Percentiles rank a stretch among this genome's conserved stretches.
Conservation (phyloP, 768 basidiomycete genomes). For the Russula abietina region DNA sequence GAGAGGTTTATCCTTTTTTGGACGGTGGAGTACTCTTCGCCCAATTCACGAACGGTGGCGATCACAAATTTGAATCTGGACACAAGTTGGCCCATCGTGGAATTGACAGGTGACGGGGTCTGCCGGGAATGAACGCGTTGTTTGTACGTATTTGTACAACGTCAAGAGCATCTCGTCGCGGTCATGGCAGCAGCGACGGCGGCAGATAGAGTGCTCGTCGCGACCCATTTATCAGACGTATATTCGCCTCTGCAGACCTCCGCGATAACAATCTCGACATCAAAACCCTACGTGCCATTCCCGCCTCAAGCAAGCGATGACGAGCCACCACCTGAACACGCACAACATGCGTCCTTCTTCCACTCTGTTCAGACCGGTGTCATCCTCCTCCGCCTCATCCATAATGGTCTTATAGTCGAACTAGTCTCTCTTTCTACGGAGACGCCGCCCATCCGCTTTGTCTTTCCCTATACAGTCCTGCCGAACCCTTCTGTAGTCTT, state of each 20-base stretch:
- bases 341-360: slow-evolving; percentile 54
- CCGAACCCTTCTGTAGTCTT: slow-evolving; percentile 60
- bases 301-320: slow-evolving; percentile 36
- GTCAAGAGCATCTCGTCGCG: not conserved
- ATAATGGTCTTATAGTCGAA: slow-evolving; percentile 68
- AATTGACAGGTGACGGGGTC: not conserved
- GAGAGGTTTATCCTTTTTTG: slow-evolving; percentile 32
- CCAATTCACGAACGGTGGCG: not conserved
- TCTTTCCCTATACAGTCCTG: slow-evolving; percentile 66
- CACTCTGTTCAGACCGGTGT: slow-evolving; percentile 54
- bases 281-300: slow-evolving; percentile 48
- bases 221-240: slow-evolving; percentile 61
- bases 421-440: slow-evolving; percentile 65
- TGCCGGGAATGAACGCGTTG: not conserved
- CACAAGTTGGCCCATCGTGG: slow-evolving; percentile 17
- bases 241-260: slow-evolving; percentile 47
- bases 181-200: slow-evolving; percentile 6
- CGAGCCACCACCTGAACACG: slow-evolving; percentile 63
- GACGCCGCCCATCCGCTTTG: slow-evolving; percentile 63
- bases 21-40: slow-evolving; percentile 12
- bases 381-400: slow-evolving; percentile 67
- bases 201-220: slow-evolving; percentile 20
- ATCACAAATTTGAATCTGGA: slow-evolving; percentile 8
- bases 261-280: slow-evolving; percentile 52
- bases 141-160: not conserved